These are phyloP conservation scores for Tilletiaria anomala DNA, from an alignment of 1,284 basidiomycete genomes.

Conservation along the genomic window DNA sequence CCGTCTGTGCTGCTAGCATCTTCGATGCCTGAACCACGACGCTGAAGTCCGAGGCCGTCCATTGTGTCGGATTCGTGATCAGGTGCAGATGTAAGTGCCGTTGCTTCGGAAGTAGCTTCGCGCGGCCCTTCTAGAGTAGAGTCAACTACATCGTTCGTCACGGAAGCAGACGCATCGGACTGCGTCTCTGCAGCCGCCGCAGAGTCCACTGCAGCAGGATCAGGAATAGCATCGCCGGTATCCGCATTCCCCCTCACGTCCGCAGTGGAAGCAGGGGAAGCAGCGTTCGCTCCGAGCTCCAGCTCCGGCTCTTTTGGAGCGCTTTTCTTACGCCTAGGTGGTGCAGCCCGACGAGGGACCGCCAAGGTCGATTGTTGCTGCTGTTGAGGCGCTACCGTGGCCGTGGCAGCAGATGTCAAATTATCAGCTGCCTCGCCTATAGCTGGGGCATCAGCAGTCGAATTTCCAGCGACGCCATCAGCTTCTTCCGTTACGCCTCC, in stretches of 20 bases:
- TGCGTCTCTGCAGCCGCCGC: too few relatives aligned
- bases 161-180: too few relatives aligned
- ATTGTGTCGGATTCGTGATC: too few relatives aligned
- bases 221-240: constrained; percentile 1
- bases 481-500: background rate
- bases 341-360: background rate
- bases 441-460: constrained; percentile 1
- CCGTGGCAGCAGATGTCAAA: background rate
- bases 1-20: background rate
- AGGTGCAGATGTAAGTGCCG: too few relatives aligned
- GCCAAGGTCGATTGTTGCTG: background rate
- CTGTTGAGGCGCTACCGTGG: background rate
- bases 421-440: background rate
- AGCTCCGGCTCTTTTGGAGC: too few relatives aligned
- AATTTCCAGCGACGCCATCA: background rate
- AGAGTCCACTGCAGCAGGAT: background rate
- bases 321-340: background rate
- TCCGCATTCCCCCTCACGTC: background rate
- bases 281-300: too few relatives aligned
- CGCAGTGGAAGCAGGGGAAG: background rate
- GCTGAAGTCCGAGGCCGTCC: too few relatives aligned
- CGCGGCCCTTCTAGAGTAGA: too few relatives aligned
- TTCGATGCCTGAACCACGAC: background rate
- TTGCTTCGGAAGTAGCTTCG: too few relatives aligned
- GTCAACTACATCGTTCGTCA: too few relatives aligned